Evolutionary conservation across 495 filamentous ascomycete species (phyloP), one percentile per base, ranked within the genome.

Genomic region (Astrothelium macrocarpum): DNA sequence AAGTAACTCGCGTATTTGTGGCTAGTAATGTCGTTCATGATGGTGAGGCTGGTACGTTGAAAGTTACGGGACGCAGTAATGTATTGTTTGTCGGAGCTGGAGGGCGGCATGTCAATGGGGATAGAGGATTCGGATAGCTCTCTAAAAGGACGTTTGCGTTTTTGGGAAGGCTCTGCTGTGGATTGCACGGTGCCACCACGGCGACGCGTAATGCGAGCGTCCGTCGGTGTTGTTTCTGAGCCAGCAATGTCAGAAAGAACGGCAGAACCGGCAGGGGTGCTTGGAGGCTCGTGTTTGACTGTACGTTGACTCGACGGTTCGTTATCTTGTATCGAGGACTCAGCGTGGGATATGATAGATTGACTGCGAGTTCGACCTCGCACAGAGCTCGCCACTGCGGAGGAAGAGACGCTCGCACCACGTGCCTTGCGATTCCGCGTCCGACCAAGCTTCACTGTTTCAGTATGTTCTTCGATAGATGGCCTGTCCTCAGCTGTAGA

Each of bases 1-100:
- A 98, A 98, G 67, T 91, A 87, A 32, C 90, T 92, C 5, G 90
- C 94, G 63, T 91, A 85, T 56, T 91, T 90, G 75, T 98, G 91
- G 46, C 82, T 84, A 10, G 84, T 79, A 62, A 97, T 90, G 71
- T 91, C 87, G 66, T 94, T 89, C 76, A 97, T 85, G 61, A 95
- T 85, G 0, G 90, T 86, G 20, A 83, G 80, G 10, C 85, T 85
- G 12, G 90, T 90, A 56, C 88, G 84, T 62, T 87, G 81, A 74
- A 96, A 95, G 29, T 87, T 86, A 31, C 90, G 86, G 0, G 68
- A 68, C 7, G 71, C 73, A 10, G 71, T n/a, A 26, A 77, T 67
- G 18, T 61, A 45, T 31, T 62, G 60, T 39, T 32, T 32, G 46
- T 32, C 31, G n/a, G 62, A 20, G n/a, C 23, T 34, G 7, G 58